Percentiles rank a stretch among this genome's conserved stretches.
phyloP scores from a whole-genome alignment of 805 yeast species.

The Candida ascalaphidarum region DNA sequence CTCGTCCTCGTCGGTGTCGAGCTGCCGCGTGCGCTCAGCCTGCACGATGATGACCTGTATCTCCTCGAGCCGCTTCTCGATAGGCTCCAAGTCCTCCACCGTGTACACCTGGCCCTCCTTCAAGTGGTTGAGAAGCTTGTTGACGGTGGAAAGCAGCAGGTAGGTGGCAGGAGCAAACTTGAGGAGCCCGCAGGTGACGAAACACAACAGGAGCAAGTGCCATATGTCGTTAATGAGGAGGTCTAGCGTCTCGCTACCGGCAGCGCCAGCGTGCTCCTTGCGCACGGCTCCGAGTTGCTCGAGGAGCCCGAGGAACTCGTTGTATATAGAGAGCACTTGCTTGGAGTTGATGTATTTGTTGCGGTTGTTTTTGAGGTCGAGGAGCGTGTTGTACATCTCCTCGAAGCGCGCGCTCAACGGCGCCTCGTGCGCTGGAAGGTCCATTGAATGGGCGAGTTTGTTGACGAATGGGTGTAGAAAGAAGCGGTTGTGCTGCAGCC shows the following conservation, averaged over 20 bases:
- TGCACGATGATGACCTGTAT: constrained; percentile 52
- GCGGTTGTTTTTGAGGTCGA: constrained; percentile 50
- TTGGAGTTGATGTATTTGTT: constrained; percentile 56
- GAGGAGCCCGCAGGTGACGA: constrained; percentile 85
- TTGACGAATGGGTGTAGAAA: no score
- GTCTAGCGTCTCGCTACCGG: constrained; percentile 52
- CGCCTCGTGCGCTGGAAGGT: constrained; percentile 29
- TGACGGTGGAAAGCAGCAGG: constrained; percentile 81
- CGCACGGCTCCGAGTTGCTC: constrained; percentile 48
- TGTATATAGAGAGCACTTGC: constrained; percentile 56
- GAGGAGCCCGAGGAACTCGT: constrained; percentile 45
- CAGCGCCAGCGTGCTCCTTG: constrained; percentile 31
- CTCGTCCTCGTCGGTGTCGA: constrained; percentile 6
- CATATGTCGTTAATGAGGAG: constrained; percentile 78
- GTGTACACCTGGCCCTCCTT: constrained; percentile 78
- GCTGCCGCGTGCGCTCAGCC: constrained; percentile 14
- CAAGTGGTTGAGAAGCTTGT: constrained; percentile 74
- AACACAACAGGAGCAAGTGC: constrained; percentile 78
- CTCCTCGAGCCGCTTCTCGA: constrained; percentile 63
- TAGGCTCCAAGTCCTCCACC: constrained; percentile 73
- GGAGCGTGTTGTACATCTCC: constrained; percentile 17
- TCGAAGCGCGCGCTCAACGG: constrained; percentile 19
- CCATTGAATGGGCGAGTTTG: no score
- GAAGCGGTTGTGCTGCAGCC: no score
- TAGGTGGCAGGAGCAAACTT: constrained; percentile 92